phyloP scores from a whole-genome alignment of 371 early-diverging fungal species.

The Mucor irregularis region DNA sequence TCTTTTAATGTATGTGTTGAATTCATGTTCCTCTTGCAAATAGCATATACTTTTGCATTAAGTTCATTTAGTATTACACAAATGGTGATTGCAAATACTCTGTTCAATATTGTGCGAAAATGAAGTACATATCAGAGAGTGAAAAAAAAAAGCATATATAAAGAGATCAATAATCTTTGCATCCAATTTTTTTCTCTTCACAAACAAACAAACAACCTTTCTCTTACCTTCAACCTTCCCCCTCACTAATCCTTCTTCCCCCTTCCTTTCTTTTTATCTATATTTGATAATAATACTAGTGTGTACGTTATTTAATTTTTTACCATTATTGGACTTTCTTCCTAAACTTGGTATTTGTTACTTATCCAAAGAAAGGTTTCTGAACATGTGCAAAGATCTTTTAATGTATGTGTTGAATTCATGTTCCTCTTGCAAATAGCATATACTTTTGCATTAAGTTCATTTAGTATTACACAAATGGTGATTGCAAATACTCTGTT shows the following conservation, averaged over 20 bases:
- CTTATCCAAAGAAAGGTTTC: neutral
- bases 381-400: slow-evolving; percentile 6
- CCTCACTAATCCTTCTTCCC: neutral
- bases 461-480: neutral
- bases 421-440: neutral
- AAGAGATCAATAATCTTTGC: no score
- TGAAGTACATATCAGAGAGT: no score
- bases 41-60: neutral
- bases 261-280: neutral
- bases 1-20: neutral
- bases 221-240: neutral
- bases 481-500: no score
- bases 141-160: slow-evolving; percentile 1
- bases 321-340: slow-evolving; percentile 14
- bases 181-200: neutral
- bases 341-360: slow-evolving; percentile 13
- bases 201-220: neutral
- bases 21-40: neutral
- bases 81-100: no score
- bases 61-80: neutral
- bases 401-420: neutral
- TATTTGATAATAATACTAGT: neutral
- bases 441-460: neutral
- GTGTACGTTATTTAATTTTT: neutral
- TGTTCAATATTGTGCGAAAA: no score